Percentiles rank a stretch among this genome's conserved stretches.
phyloP scores from a whole-genome alignment of 352 stramenopile genomes.

The Pythium folliculosum region DNA sequence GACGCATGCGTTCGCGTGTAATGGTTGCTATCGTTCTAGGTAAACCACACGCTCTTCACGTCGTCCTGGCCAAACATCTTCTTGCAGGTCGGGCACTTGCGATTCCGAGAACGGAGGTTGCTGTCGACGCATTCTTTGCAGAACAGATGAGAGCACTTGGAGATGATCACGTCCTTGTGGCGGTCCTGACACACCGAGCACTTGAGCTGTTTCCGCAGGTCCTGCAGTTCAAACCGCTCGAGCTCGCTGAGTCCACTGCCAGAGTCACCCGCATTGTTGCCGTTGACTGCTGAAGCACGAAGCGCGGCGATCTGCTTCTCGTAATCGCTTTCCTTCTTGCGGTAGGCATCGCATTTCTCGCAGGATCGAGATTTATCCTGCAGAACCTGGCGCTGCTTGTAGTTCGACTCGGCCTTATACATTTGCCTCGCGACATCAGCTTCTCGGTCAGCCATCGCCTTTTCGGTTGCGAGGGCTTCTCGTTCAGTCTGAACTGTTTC shows the following conservation, averaged over 20 bases:
- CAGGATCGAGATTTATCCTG: conserved; percentile 61
- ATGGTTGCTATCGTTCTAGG: conserved; percentile 34
- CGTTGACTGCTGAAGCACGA: conserved; percentile 27
- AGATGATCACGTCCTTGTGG: conserved; percentile 87
- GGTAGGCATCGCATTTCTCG: conserved; percentile 53
- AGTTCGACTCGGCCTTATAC: conserved; percentile 50
- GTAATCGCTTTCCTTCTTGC: conserved; percentile 53
- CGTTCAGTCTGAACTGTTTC: conserved; percentile 56
- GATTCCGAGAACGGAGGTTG: conserved; percentile 88
- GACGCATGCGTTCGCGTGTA: not conserved
- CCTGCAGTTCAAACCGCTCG: conserved; percentile 77
- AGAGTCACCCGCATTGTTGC: conserved; percentile 15
- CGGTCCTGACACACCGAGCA: conserved; percentile 86
- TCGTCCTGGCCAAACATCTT: conserved; percentile 91
- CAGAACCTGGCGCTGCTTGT: conserved; percentile 54
- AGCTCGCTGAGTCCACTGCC: conserved; percentile 60
- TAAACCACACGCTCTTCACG: conserved; percentile 85
- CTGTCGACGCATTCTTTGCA: conserved; percentile 87
- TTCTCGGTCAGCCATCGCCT: conserved; percentile 56
- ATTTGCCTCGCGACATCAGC: conserved; percentile 68
- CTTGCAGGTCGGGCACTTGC: conserved; percentile 89
- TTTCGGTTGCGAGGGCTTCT: conserved; percentile 53
- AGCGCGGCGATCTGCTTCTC: conserved; percentile 46
- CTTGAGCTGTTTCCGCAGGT: conserved; percentile 84
- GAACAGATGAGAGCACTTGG: conserved; percentile 90